These are phyloP conservation scores for Sphagnum tenellum DNA, from an alignment of 225 moss, liverwort and hornwort genomes.

Conservation along the genomic window DNA sequence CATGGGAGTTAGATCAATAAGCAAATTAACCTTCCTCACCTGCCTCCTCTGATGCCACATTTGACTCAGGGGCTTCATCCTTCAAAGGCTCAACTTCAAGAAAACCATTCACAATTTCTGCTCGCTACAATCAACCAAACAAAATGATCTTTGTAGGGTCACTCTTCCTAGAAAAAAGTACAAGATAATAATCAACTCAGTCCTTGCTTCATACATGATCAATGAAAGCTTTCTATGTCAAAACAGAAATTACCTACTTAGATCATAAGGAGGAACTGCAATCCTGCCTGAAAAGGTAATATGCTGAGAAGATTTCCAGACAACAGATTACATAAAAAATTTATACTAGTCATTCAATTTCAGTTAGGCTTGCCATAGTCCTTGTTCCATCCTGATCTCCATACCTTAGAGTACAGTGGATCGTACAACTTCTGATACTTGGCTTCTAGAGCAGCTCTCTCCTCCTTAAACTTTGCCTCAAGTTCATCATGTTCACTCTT, in stretches of 20 bases:
- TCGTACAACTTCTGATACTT: constrained; percentile 92
- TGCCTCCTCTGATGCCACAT: constrained; percentile 7
- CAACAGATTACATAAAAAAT: too few relatives aligned
- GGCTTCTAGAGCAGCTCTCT: constrained; percentile 80
- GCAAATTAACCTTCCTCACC: too few relatives aligned
- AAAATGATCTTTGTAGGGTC: background rate
- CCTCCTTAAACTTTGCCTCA: constrained; percentile 85
- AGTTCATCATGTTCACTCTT: constrained; percentile 75
- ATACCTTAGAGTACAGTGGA: constrained; percentile 69
- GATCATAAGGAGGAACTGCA: too few relatives aligned
- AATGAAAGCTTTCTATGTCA: background rate
- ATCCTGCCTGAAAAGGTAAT: too few relatives aligned
- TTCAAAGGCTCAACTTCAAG: constrained; percentile 62
- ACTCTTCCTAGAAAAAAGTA: background rate
- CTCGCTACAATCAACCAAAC: constrained; percentile 28
- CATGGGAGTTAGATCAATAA: too few relatives aligned
- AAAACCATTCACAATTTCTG: constrained; percentile 75
- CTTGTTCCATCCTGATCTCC: background rate
- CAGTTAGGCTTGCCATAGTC: too few relatives aligned
- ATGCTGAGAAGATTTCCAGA: too few relatives aligned
- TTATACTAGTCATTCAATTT: too few relatives aligned
- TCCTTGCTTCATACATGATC: too few relatives aligned
- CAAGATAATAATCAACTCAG: constrained; percentile 2
- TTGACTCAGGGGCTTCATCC: constrained; percentile 33
- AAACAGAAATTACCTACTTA: background rate